phyloP scores from a whole-genome alignment of 306 rosid genomes.

The Cucumis hystrix region DNA sequence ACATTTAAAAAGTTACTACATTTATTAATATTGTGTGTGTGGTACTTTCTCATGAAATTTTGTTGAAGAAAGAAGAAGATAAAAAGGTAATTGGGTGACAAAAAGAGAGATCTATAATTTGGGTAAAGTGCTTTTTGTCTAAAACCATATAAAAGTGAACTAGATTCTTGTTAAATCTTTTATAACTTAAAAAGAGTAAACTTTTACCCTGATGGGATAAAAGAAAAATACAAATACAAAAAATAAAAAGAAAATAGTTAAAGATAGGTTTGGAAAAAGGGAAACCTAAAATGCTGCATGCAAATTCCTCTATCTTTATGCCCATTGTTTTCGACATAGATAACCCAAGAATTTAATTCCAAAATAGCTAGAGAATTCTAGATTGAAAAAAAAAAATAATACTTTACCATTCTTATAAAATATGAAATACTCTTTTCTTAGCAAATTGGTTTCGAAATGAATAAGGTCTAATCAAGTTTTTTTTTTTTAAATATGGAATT shows the following conservation, averaged over 20 bases:
- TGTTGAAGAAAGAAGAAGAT: not conserved
- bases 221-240: not conserved
- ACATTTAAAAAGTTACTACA: not conserved
- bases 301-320: no score
- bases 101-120: not conserved
- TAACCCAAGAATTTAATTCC: no score
- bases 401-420: no score
- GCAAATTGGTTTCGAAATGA: no score
- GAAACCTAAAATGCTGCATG: not conserved
- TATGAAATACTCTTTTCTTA: no score
- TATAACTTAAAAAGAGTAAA: not conserved
- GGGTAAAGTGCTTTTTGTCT: not conserved
- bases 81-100: not conserved
- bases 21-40: not conserved
- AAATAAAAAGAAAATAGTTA: not conserved
- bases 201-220: not conserved
- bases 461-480: no score
- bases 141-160: not conserved
- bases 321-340: no score
- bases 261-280: not conserved
- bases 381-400: no score
- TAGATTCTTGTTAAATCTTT: not conserved
- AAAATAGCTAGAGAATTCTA: no score
- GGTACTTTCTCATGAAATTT: not conserved
- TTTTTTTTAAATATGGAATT: no score